A percentile compares a stretch with the other conserved stretches of the same genome.
phyloP scores from a whole-genome alignment of 177 flowering plant genomes.

The Vitis hybrid region DNA sequence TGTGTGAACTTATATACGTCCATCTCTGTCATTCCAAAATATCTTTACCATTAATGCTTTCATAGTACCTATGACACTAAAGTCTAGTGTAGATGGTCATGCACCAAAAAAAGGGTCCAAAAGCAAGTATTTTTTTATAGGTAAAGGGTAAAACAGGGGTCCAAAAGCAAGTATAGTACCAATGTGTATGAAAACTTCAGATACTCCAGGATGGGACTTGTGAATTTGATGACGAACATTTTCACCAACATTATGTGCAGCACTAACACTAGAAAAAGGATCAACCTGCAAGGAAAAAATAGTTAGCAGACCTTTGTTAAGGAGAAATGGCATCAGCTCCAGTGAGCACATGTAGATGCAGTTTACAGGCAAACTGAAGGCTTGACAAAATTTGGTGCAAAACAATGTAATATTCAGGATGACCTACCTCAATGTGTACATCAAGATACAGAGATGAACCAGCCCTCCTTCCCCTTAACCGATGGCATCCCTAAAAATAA shows the following conservation, averaged over 20 bases:
- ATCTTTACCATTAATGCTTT: too few relatives aligned
- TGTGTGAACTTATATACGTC: too few relatives aligned
- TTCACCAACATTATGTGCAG: conserved; percentile 88
- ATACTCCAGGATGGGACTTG: conserved; percentile 61
- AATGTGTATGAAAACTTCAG: conserved; percentile 94
- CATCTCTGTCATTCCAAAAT: too few relatives aligned
- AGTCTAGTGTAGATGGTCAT: not conserved
- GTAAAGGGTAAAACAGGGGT: not conserved
- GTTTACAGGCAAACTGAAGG: not conserved
- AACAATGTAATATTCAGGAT: not conserved
- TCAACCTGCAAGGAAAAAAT: conserved; percentile 63
- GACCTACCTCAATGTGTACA: conserved; percentile 81
- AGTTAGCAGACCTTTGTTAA: not conserved
- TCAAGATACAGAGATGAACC: conserved; percentile 91
- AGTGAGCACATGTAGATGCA: not conserved
- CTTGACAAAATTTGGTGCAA: not conserved
- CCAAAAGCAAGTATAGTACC: conserved; percentile 37
- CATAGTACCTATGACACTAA: not conserved
- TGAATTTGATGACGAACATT: conserved; percentile 73
- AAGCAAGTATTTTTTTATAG: not conserved
- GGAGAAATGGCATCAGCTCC: not conserved
- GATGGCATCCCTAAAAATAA: conserved; percentile 73
- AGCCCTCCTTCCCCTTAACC: conserved; percentile 88
- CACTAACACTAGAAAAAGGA: conserved; percentile 89
- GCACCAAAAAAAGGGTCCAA: not conserved